Evolutionary conservation across 148 eudicot genomes (phyloP), one percentile per base, ranked within the genome.

Genomic region (Simmondsia chinensis): DNA sequence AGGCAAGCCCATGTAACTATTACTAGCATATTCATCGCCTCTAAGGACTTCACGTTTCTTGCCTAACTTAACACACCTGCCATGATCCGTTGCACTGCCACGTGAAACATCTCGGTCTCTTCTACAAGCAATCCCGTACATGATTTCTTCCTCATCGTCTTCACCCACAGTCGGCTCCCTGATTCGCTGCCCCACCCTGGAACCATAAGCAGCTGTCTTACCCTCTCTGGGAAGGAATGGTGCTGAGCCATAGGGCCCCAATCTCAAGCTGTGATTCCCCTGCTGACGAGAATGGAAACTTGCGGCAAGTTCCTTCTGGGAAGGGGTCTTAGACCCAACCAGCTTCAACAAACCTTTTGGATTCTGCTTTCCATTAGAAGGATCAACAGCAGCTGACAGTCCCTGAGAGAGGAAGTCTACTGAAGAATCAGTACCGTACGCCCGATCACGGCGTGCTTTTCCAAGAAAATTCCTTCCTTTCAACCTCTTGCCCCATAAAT

Each of bases 261-360:
- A 17, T 39, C 49, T 75, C 64, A 68, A 23, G 48, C 68, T 68
- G 36, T 54, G 41, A 33, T 50, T 32, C 7, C 69, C 76, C 42
- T 34, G 57, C 45, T 43, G 50, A 64, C 33, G 14, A 43, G 69
- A 26, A 39, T 60, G 47, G 55, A 50, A 49, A 11, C 39, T 64
- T 26, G 59, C 44, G n/a, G 53, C 47, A 23, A 50, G 39, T 49
- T 80, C 76, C 49, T 60, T 75, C 7, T 44, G 37, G 8, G 54
- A 53, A 41, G 74, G 35, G 27, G 46, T 48, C 43, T 69, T 78
- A 17, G 72, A 56, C 25, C 69, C 66, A 31, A 46, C 68, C 46
- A 69, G 41, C 53, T 74, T 83, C 68, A 70, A 21, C 30, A 66
- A 56, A 37, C 87, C 93, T 64, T 59, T 81, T 1, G 59, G 66